phyloP scores from a whole-genome alignment of 108 stramenopile species.

The Pseudonitzschia delicatissima region DNA sequence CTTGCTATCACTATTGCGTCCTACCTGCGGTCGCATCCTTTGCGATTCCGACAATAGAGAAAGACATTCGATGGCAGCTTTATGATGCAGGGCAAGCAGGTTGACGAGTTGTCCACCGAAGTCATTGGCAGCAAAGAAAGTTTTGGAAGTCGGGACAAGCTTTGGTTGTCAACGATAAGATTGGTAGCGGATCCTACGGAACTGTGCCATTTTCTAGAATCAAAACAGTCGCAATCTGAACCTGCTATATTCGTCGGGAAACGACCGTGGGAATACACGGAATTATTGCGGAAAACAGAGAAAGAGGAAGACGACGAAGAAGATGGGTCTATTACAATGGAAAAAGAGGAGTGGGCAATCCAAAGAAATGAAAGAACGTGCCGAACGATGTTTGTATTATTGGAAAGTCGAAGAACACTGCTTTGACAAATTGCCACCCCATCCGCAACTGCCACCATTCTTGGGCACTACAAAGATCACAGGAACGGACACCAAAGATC shows the following conservation, averaged over 20 bases:
- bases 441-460: conserved; percentile 38
- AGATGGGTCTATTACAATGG: not conserved
- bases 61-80: not conserved
- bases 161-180: conserved; percentile 26
- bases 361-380: conserved; percentile 33
- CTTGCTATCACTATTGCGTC: too few relatives aligned
- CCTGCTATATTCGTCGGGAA: conserved; percentile 49
- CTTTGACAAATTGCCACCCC: conserved; percentile 46
- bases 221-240: conserved; percentile 16
- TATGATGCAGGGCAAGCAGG: not conserved
- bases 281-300: conserved; percentile 34
- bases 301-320: conserved; percentile 4
- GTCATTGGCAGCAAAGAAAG: not conserved
- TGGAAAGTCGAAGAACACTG: conserved; percentile 72
- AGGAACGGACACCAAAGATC: conserved; percentile 6
- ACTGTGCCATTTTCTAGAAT: conserved; percentile 53
- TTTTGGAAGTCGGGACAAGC: not conserved
- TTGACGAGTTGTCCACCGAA: not conserved
- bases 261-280: conserved; percentile 63
- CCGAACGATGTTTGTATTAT: conserved; percentile 62
- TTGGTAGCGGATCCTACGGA: conserved; percentile 61
- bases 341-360: not conserved
- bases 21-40: not conserved
- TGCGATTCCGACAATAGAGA: not conserved
- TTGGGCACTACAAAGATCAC: not conserved